A percentile compares a stretch with the other conserved stretches of the same genome.
These are phyloP conservation scores for Linanthus parryae DNA, from an alignment of 148 eudicot genomes.

Conservation along the genomic window DNA sequence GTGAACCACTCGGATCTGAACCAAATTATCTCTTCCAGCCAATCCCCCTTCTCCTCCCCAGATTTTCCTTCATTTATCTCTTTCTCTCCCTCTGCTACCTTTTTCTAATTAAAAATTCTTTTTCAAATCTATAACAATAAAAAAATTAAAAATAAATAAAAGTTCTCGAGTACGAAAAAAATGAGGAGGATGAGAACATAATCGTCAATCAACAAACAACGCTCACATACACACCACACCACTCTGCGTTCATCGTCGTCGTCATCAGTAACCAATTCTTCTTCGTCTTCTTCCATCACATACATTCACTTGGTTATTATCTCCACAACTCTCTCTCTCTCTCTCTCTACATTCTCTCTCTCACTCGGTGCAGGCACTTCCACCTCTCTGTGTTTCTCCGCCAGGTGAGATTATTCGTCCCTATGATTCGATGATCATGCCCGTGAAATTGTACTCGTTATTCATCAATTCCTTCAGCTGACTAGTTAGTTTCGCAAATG, in stretches of 20 bases:
- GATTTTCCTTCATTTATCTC: not conserved
- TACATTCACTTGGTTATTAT: conserved; percentile 8
- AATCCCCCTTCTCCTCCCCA: conserved; percentile 14
- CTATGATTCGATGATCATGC: not conserved
- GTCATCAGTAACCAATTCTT: not conserved
- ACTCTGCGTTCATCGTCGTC: too few species aligned
- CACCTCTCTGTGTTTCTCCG: not conserved
- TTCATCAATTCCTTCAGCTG: not conserved
- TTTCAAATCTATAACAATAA: not conserved
- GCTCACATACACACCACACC: too few species aligned
- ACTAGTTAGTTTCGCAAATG: not conserved
- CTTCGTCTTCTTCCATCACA: not conserved
- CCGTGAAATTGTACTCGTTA: not conserved
- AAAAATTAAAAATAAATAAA: not conserved
- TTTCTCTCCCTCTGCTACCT: not conserved
- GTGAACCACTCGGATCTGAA: conserved; percentile 16
- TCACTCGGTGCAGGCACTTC: not conserved
- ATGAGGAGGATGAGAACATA: too few species aligned
- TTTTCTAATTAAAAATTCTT: not conserved
- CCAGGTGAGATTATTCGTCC: not conserved
- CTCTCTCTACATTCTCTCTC: conserved; percentile 10
- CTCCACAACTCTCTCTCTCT: not conserved
- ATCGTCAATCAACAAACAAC: too few species aligned
- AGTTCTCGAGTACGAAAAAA: not conserved
- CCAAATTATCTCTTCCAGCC: conserved; percentile 31